Evolutionary conservation across 2,329 filamentous ascomycete genomes (phyloP).

Genomic region (Alternaria ventricosa): DNA sequence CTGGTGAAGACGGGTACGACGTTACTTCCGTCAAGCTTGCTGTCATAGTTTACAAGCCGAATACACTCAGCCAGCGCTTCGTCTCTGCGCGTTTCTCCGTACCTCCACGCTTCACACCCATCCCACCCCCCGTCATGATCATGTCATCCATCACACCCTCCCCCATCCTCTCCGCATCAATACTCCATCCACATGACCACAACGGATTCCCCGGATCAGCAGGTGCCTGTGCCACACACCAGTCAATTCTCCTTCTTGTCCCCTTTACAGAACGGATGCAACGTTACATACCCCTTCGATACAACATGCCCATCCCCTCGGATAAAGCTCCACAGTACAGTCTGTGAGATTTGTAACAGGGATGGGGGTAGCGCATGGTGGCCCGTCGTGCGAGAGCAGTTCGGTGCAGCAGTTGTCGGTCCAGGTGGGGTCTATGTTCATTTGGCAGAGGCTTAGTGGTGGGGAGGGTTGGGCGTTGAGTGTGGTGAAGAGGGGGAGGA

Average conservation of each 20-base stretch:
- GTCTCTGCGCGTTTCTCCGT: neutral
- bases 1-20: no score
- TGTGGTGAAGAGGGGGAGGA: neutral
- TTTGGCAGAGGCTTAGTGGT: neutral
- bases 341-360: neutral
- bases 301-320: neutral
- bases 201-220: no score
- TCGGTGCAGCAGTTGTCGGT: neutral
- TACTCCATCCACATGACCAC: no score
- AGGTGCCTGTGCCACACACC: no score
- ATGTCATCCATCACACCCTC: neutral
- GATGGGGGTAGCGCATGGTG: neutral
- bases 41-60: neutral
- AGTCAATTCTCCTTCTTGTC: no score
- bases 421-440: neutral
- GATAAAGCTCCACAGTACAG: neutral
- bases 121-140: neutral
- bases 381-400: neutral
- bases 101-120: accelerated
- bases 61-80: neutral
- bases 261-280: neutral
- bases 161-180: no score
- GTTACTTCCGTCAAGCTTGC: neutral
- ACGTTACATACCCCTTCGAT: neutral
- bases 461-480: no score